phyloP scores from a whole-genome alignment of 2,329 filamentous ascomycete species.

The Pezicula rhizophila region DNA sequence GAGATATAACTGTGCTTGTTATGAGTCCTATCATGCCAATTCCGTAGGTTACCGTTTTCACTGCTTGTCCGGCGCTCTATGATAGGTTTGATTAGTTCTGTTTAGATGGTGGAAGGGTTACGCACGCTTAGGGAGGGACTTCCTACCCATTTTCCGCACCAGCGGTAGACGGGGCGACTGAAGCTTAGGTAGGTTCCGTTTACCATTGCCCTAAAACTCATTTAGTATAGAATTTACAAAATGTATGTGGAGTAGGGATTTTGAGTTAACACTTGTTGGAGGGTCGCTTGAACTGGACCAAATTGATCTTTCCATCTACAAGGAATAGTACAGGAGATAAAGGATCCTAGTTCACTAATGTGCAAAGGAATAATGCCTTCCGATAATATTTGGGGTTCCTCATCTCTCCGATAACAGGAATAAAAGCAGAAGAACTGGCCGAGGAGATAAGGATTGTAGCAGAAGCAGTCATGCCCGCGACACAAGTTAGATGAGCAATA shows the following conservation, averaged over 20 bases:
- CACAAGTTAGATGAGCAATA: conserved; percentile 49
- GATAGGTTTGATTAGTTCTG: background rate
- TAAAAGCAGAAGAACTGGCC: conserved; percentile 50
- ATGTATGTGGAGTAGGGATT: too few species aligned
- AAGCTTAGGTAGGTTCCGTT: conserved; percentile 51
- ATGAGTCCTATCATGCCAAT: conserved; percentile 47
- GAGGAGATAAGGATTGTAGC: conserved; percentile 53
- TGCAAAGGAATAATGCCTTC: conserved; percentile 52
- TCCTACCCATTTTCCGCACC: conserved; percentile 55
- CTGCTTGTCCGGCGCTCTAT: conserved; percentile 43
- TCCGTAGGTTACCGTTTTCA: conserved; percentile 56
- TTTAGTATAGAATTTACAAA: too few species aligned
- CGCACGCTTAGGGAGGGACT: conserved; percentile 48
- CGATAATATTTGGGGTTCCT: conserved; percentile 50
- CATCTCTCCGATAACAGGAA: conserved; percentile 62
- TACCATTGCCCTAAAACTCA: conserved; percentile 41
- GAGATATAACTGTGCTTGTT: conserved; percentile 33
- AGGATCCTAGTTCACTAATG: conserved; percentile 24
- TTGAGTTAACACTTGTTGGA: too few species aligned
- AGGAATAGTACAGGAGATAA: too few species aligned
- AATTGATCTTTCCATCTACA: too few species aligned
- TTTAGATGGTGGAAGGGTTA: background rate
- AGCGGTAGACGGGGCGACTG: conserved; percentile 44
- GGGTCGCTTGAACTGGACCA: too few species aligned
- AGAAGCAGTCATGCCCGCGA: conserved; percentile 48